Conservation (phyloP, 805 yeast genomes). For the baker's yeast (Saccharomyces cerevisiae) region DNA sequence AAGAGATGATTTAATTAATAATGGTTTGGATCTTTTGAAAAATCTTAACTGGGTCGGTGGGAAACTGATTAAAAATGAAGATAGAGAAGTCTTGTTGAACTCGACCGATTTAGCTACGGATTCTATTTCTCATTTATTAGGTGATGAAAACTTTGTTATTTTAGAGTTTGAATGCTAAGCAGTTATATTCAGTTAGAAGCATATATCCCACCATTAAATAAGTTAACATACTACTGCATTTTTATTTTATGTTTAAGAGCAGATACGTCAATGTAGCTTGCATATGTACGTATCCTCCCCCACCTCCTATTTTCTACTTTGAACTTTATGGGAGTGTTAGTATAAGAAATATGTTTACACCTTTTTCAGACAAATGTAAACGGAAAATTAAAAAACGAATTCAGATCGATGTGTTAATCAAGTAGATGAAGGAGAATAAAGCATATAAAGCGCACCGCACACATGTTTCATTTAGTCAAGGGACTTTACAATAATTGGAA, state of each 20-base stretch:
- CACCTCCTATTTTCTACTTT: background rate
- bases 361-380: background rate
- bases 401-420: background rate
- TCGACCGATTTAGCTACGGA: background rate
- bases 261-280: background rate
- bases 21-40: conserved; percentile 16
- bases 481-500: conserved; percentile 54
- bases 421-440: background rate
- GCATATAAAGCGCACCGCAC: background rate
- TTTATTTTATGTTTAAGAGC: background rate
- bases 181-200: background rate
- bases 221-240: background rate
- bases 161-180: conserved; percentile 25
- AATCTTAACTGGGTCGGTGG: conserved; percentile 31
- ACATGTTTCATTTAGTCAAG: conserved; percentile 63
- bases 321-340: background rate
- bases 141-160: conserved; percentile 25
- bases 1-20: conserved; percentile 13
- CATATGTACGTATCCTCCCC: background rate
- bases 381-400: background rate
- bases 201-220: background rate
- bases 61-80: conserved; percentile 22
- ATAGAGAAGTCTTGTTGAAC: conserved; percentile 8
- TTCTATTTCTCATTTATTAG: conserved; percentile 11
- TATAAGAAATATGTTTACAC: background rate